Conservation (phyloP, 179 eudicot genomes). For the Amaranthus tricolor region DNA sequence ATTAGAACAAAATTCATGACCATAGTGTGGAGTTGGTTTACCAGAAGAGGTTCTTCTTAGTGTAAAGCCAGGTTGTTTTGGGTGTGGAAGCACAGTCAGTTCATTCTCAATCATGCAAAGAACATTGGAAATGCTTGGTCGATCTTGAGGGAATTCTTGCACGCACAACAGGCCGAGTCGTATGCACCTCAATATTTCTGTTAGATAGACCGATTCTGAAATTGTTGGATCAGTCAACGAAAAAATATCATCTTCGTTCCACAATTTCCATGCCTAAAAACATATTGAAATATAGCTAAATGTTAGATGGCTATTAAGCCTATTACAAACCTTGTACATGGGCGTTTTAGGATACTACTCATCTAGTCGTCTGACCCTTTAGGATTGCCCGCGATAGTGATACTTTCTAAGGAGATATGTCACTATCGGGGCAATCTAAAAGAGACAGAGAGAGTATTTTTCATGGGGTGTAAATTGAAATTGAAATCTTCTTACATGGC, state of each 20-base stretch:
- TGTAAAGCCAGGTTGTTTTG: slow-evolving; percentile 35
- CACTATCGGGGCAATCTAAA: no score
- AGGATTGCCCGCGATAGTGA: no score
- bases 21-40: background rate
- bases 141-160: slow-evolving; percentile 33
- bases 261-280: slow-evolving; percentile 34
- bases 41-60: slow-evolving; percentile 8
- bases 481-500: slow-evolving; percentile 20
- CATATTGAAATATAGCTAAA: background rate
- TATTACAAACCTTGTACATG: no score
- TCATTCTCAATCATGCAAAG: slow-evolving; percentile 31
- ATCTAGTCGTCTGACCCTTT: no score
- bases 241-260: slow-evolving; percentile 26
- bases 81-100: slow-evolving; percentile 21
- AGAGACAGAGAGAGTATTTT: no score
- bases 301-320: no score
- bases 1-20: slow-evolving; percentile 7
- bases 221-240: slow-evolving; percentile 27
- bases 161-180: slow-evolving; percentile 35
- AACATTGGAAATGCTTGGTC: slow-evolving; percentile 34
- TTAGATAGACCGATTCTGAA: slow-evolving; percentile 8
- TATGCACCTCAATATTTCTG: slow-evolving; percentile 29
- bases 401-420: no score
- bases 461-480: no score
- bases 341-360: no score